A percentile compares a stretch with the other conserved stretches of the same genome.
Conservation (phyloP, 139 green algal species). For the Chlorella sp. region DNA sequence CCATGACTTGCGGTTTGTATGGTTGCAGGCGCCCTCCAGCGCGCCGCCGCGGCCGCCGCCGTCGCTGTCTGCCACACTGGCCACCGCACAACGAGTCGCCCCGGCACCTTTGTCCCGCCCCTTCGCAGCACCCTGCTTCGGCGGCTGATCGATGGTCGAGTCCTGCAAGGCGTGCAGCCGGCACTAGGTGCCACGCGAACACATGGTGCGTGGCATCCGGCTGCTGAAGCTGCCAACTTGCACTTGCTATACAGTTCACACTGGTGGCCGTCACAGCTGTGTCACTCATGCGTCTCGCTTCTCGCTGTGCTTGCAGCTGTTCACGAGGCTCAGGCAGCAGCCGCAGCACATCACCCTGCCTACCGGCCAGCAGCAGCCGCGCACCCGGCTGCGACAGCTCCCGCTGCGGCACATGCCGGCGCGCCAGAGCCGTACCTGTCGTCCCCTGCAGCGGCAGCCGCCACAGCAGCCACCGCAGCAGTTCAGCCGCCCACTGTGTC, state of each 20-base stretch:
- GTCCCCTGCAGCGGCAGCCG: conserved; percentile 5
- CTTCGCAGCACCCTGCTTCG: background rate
- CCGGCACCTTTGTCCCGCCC: background rate
- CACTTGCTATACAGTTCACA: too few relatives aligned
- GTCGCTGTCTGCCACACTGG: background rate
- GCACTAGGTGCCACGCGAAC: background rate
- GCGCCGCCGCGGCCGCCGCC: background rate
- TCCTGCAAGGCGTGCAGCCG: background rate
- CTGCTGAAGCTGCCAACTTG: too few relatives aligned
- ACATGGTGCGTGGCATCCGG: too few relatives aligned
- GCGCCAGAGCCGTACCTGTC: background rate
- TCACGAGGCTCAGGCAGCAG: background rate
- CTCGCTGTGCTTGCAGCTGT: background rate
- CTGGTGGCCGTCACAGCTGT: too few relatives aligned
- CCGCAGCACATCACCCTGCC: background rate
- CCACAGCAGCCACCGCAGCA: conserved; percentile 9
- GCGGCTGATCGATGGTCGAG: background rate
- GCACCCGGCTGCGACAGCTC: conserved; percentile 23
- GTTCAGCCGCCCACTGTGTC: conserved; percentile 14
- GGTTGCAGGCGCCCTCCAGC: background rate
- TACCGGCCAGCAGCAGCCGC: background rate
- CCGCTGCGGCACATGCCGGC: conserved; percentile 15
- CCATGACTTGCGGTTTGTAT: too few relatives aligned
- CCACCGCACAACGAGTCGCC: background rate
- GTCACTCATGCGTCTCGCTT: too few relatives aligned